Conservation (phyloP, 176 grass and related monocot genomes). For the Luzula sylvatica region DNA sequence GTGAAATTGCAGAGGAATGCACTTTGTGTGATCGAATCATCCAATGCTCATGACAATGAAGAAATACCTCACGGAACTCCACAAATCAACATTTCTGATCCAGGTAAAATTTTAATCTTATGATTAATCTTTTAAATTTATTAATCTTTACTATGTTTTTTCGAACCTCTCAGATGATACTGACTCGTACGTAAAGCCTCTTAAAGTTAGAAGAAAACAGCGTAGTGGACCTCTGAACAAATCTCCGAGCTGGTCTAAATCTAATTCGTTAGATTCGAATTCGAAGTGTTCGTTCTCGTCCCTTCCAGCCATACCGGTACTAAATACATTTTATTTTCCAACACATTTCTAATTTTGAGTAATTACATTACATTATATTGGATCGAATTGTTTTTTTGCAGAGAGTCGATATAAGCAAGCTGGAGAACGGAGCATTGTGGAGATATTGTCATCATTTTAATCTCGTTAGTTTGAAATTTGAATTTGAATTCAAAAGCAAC, state of each 20-base stretch:
- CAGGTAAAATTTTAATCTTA: not conserved
- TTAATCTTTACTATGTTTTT: not conserved
- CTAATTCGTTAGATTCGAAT: constrained; percentile 58
- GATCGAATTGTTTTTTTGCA: constrained; percentile 19
- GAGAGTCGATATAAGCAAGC: constrained; percentile 81
- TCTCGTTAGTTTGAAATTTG: constrained; percentile 34
- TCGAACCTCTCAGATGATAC: constrained; percentile 25
- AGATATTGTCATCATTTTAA: constrained; percentile 82
- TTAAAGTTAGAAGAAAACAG: constrained; percentile 27
- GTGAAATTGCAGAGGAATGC: constrained; percentile 71
- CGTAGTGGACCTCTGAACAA: constrained; percentile 31
- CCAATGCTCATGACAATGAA: constrained; percentile 40
- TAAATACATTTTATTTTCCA: constrained; percentile 12
- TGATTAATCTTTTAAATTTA: not conserved
- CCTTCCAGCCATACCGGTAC: constrained; percentile 34
- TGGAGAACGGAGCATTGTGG: constrained; percentile 64
- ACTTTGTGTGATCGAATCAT: constrained; percentile 56
- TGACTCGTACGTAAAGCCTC: constrained; percentile 36
- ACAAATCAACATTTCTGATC: constrained; percentile 22
- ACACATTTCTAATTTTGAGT: constrained; percentile 6
- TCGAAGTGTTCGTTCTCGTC: constrained; percentile 53
- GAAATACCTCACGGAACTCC: constrained; percentile 29
- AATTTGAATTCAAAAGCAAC: not conserved
- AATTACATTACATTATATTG: not conserved
- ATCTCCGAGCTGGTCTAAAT: constrained; percentile 42